Base-by-base conservation (phyloP, 805 yeast species). In the Starmerella apis region DNA sequence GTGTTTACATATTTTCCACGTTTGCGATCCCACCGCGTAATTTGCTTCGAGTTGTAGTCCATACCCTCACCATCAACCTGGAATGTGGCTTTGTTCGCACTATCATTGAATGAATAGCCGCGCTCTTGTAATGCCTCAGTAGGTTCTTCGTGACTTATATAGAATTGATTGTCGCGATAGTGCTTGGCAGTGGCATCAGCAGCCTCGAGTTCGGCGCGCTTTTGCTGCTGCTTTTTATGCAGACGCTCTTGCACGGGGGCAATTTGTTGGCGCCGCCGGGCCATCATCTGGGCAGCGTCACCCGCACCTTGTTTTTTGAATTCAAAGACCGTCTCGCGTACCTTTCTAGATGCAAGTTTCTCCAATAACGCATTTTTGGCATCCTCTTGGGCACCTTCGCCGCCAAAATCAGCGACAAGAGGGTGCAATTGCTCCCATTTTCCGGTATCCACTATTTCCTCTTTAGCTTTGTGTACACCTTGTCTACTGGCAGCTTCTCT, bases 261-360 rank as follows among this genome's bases (percentile, higher is more conserved):
- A 50, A 90, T 73, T 64, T 88, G 96, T 52, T 73, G 74, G 64
- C 99, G 75, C 71, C 97, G 74, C 53, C 79, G 78, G 55, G 80
- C 75, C 98, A 92, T 92, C 62, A 92, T 72, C 48, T 81, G 81
- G 35, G 84, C 81, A 62, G 86, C 72, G 45, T 80, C 76, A 56
- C 73, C 71, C 2, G 64, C 60, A 3, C 64, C 65, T 16, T 58
- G 59, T 60, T 80, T 78, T 53, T 80, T 77, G 66, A 87, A 83
- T 66, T 92, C 99, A 64, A 92, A 92, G 3, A 92, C 96, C 0
- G 98, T 92, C 63, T 92, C 97, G 60, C 85, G 82, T 46, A 78
- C 71, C 38, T 71, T 65, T 62, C 96, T 73, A 57, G 84, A 75
- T 52, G 78, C 77, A 53, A 92, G 69, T 59, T 79, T 79, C 4